Base-by-base conservation (phyloP, 805 yeast genomes). In the Soucietia sequanensis region DNA sequence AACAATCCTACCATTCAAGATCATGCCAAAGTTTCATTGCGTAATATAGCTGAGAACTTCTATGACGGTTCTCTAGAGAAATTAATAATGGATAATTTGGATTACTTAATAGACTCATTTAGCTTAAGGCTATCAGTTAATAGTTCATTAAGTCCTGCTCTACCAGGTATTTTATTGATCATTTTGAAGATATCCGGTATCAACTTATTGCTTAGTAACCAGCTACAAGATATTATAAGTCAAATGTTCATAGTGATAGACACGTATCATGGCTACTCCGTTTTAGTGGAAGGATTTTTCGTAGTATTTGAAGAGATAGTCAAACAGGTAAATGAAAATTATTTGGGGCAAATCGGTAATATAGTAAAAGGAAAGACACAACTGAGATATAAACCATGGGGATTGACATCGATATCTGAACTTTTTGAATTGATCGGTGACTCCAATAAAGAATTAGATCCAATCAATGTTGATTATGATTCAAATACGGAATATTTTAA, bases 171-270 rank as follows among this genome's bases (percentile, higher is more conserved):
- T 3, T 62, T 91, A 25, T 70, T 83, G 30, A 81, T 87, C 3
- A 60, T 91, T 30, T 69, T 87, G 19, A 76, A 72, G 44, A 67
- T 89, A 17, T 81, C 90, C 0, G 96, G 96, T 0, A 63, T 73
- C 7, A 65, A 74, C 20, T 64, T 88, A 16, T 62, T 88, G 10
- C 68, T 72, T 21, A 43, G 53, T 7, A 65, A 65, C 38, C 86
- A 79, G 39, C 68, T 91, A 34, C 76, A 70, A 33, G 98, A 91
- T 55, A 69, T 91, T 1, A 64, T 91, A 13, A 75, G 79, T 31
- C 78, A 89, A 3, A 72, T 88, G 42, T 88, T 91, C 55, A 76
- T 81, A 13, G 62, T 90, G 23, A 67, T 91, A 32, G 98, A 91
- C 59, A 68, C 80, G 34, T 91, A 83, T 50, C 96, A 90, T 59